A percentile compares a stretch with the other conserved stretches of the same genome.
Evolutionary conservation across 1,139 yeast species (phyloP).

Genomic region (Candida albicans): DNA sequence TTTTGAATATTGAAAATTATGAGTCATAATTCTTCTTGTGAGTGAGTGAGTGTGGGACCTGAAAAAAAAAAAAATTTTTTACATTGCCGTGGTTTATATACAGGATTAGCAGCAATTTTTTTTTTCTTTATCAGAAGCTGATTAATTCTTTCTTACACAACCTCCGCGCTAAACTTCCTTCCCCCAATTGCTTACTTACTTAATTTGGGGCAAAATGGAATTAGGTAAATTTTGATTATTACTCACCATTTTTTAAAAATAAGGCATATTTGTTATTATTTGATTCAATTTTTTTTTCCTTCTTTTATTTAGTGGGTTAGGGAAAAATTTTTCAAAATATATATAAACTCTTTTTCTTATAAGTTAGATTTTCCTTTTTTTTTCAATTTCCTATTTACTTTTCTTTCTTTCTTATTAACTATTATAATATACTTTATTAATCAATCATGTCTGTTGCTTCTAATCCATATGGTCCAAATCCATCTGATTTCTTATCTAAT

Average conservation of each 20-base stretch:
- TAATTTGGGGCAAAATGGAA: no score
- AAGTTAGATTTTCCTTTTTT: background rate
- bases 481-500: slow-evolving; percentile 87
- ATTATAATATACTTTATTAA: background rate
- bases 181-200: background rate
- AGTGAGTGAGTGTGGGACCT: no score
- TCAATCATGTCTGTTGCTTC: slow-evolving; percentile 5
- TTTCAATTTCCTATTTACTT: background rate
- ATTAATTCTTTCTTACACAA: background rate
- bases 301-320: no score
- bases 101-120: background rate
- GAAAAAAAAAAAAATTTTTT: background rate
- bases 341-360: background rate
- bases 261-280: no score
- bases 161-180: background rate
- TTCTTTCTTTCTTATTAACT: background rate
- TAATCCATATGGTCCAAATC: slow-evolving; percentile 96
- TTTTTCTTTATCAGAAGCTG: background rate
- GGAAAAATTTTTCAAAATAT: background rate
- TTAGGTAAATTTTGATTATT: background rate
- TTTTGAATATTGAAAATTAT: background rate
- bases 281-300: no score
- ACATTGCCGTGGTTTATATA: background rate
- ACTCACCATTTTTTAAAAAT: background rate
- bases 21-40: background rate